Evolutionary conservation across 2,329 filamentous ascomycete species (phyloP), one percentile per base, ranked within the genome.

Genomic region (Neofusicoccum parvum): DNA sequence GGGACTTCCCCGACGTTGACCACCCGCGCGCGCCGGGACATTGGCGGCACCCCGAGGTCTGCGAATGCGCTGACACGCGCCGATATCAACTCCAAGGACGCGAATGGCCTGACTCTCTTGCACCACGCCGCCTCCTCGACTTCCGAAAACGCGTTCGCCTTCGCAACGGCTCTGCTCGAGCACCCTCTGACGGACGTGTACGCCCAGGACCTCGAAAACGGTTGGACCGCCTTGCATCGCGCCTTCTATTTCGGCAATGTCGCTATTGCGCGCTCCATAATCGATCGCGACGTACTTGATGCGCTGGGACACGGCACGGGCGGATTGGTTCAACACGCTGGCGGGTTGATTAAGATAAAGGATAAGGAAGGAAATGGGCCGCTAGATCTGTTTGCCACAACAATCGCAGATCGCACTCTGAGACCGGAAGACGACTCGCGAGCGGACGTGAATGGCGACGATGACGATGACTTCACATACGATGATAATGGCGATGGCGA

Each of bases 291-390:
- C 75, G 83, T 88, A 23, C 86, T 85, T 43, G 88, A 93, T 72
- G 84, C 85, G 32, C 83, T 85, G 4, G 83, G 88, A 48, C 88
- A 89, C 68, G 86, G 87, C 6, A 81, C 85, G 17, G 84, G 84
- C 27, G 85, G 83, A 14, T 82, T 86, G 17, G 80, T 84, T 20
- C 83, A 87, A 69, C 87, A 87, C 72, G 86, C 89, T 37, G 89
- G 90, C 10, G 90, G 89, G 34, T 80, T 98, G 48, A 94, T 97
- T 73, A 97, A 96, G 80, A 92, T 95, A 60, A 99, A 98, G 77
- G 95, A 99, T 73, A 88, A 91, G 66, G 95, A 98, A 78, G 94
- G 94, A 10, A 93, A 96, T 74, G 96, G 93, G 70, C 94, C 95
- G 0, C 94, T 98, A 70, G 95, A 98, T 75, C 81, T 99, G 11